phyloP scores from a whole-genome alignment of 352 stramenopile genomes.

The Phytophthora tubulina region DNA sequence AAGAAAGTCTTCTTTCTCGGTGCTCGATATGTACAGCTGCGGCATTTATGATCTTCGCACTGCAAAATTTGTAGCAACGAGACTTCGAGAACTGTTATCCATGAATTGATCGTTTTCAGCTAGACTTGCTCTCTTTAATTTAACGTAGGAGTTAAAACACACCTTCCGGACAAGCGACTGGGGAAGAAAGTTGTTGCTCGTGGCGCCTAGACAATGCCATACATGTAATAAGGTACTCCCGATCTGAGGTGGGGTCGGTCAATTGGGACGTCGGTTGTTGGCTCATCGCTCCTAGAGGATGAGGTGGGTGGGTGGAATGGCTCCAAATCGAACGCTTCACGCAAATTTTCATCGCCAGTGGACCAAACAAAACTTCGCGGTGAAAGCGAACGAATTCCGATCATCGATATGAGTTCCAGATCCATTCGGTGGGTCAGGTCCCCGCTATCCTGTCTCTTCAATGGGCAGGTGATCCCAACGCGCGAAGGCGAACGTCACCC shows the following conservation, averaged over 20 bases:
- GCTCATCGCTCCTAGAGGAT: too few species aligned
- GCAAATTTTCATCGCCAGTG: not conserved
- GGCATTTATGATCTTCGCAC: not conserved
- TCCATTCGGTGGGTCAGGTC: slow-evolving; percentile 41
- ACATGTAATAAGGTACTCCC: too few species aligned
- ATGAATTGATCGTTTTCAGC: not conserved
- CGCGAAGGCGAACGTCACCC: not conserved
- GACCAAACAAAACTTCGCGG: not conserved
- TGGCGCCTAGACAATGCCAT: not conserved
- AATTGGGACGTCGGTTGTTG: too few species aligned
- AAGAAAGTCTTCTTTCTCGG: too few species aligned
- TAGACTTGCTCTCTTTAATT: not conserved
- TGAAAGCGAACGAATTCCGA: slow-evolving; percentile 39
- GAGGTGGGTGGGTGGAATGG: too few species aligned
- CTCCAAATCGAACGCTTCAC: not conserved
- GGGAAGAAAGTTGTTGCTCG: not conserved
- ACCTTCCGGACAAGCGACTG: not conserved
- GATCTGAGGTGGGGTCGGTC: too few species aligned
- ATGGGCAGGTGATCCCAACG: not conserved
- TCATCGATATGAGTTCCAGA: slow-evolving; percentile 46
- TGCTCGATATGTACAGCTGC: slow-evolving; percentile 41
- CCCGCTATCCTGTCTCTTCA: slow-evolving; percentile 33
- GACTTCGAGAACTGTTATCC: not conserved
- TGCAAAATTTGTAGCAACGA: not conserved
- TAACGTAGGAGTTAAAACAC: too few species aligned